Evolutionary conservation across 192 early-diverging fungal genomes (phyloP).

Genomic region (Pecoramyces ruminantium): DNA sequence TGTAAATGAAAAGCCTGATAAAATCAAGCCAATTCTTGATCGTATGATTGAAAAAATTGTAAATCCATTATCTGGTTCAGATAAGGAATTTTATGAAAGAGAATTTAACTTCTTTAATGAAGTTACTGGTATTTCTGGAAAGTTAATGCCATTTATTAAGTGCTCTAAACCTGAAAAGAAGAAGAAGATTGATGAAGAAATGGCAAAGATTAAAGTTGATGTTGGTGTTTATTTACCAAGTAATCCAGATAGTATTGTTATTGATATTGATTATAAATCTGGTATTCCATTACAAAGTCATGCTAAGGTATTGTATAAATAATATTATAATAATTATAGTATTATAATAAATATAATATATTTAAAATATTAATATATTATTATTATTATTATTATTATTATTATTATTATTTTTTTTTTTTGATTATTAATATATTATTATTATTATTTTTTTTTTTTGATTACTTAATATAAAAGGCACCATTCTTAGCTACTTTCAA

Average conservation of each 20-base stretch:
- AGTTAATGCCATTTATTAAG: slow-evolving; percentile 83
- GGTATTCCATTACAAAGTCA: slow-evolving; percentile 91
- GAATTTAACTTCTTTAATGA: slow-evolving; percentile 92
- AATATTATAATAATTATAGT: background rate
- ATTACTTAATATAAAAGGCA: slow-evolving; percentile 22
- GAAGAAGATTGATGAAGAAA: slow-evolving; percentile 96
- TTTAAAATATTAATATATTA: too few species aligned
- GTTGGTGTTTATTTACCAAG: slow-evolving; percentile 92
- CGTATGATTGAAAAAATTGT: slow-evolving; percentile 72
- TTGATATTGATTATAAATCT: slow-evolving; percentile 87
- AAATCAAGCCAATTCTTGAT: slow-evolving; percentile 77
- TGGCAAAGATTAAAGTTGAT: slow-evolving; percentile 84
- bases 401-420: too few species aligned
- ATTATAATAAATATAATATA: too few species aligned
- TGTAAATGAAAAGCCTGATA: slow-evolving; percentile 35
- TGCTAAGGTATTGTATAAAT: slow-evolving; percentile 49
- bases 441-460: too few species aligned
- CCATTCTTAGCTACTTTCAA: slow-evolving; percentile 99
- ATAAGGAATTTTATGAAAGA: slow-evolving; percentile 82
- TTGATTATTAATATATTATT: too few species aligned
- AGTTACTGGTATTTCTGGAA: slow-evolving; percentile 94
- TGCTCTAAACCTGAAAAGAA: slow-evolving; percentile 90
- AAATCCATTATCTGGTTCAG: slow-evolving; percentile 59
- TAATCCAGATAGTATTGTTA: slow-evolving; percentile 86
- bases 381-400: background rate